phyloP scores from a whole-genome alignment of 805 yeast species.

The Kluyveromyces aestuarii region DNA sequence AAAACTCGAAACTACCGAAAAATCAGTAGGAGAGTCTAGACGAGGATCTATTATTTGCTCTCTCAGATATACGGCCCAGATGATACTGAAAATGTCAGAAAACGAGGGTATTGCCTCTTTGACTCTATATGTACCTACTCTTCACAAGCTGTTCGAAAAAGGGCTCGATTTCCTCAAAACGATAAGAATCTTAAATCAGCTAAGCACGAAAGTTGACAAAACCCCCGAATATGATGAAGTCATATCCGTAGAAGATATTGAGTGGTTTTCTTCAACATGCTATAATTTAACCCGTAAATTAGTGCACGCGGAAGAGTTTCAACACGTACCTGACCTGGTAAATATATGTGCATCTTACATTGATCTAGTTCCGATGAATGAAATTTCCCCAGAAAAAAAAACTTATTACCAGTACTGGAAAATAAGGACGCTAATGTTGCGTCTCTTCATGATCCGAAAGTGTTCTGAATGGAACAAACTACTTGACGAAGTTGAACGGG shows the following conservation, averaged over 20 bases:
- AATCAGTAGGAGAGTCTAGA: neutral
- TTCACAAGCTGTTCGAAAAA: constrained; percentile 5
- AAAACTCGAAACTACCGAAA: constrained; percentile 11
- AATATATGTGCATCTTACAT: constrained; percentile 13
- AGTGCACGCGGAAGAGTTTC: constrained; percentile 6
- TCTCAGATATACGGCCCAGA: constrained; percentile 25
- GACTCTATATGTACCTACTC: constrained; percentile 2
- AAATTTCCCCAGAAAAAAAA: constrained; percentile 13
- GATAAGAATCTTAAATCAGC: constrained; percentile 1
- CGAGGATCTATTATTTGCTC: constrained; percentile 16
- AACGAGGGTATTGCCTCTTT: constrained; percentile 4
- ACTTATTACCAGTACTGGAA: constrained; percentile 22
- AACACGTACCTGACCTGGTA: constrained; percentile 13
- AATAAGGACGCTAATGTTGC: constrained; percentile 10
- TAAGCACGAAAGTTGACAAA: constrained; percentile 2
- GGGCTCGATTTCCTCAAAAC: constrained; percentile 7
- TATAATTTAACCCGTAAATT: constrained; percentile 28
- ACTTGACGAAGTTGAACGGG: neutral
- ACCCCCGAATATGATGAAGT: constrained; percentile 4
- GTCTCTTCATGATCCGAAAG: constrained; percentile 10
- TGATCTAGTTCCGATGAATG: constrained; percentile 11
- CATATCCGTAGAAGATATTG: constrained; percentile 28
- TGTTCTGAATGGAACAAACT: neutral
- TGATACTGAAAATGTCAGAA: constrained; percentile 22
- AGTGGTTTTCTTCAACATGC: constrained; percentile 33